A percentile compares a stretch with the other conserved stretches of the same genome.
These are phyloP conservation scores for Diddensiella santjacobensis DNA, from an alignment of 805 yeast genomes.

Conservation along the genomic window DNA sequence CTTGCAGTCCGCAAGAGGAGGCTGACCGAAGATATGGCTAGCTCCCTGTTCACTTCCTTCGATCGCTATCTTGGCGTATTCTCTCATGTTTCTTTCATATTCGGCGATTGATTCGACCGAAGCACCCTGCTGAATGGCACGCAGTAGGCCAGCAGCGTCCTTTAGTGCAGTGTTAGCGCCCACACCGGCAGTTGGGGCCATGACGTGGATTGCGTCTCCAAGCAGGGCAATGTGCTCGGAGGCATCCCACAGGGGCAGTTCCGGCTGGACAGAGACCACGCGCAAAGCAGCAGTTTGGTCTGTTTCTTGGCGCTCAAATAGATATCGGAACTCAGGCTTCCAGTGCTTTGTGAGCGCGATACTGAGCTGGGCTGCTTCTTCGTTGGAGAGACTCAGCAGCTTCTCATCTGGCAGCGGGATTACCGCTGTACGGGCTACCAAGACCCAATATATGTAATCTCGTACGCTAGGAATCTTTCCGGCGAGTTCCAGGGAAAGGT, in stretches of 20 bases:
- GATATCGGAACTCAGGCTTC: neutral
- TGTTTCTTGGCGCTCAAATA: neutral
- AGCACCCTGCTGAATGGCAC: neutral
- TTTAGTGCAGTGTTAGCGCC: constrained; percentile 35
- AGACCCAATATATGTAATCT: neutral
- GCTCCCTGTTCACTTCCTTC: neutral
- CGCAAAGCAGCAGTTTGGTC: neutral
- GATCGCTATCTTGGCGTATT: neutral
- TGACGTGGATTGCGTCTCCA: constrained; percentile 35
- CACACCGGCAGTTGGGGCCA: constrained; percentile 37
- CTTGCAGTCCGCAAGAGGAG: neutral
- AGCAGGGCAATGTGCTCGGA: neutral
- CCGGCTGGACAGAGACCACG: neutral
- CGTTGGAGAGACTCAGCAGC: neutral
- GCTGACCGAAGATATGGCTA: neutral
- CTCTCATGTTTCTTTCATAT: neutral
- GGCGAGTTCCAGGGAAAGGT: neutral
- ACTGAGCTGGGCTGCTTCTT: neutral
- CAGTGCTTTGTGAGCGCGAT: neutral
- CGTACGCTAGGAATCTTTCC: neutral
- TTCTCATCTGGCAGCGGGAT: neutral
- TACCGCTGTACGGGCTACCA: neutral
- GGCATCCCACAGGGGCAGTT: neutral
- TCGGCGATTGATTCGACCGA: neutral
- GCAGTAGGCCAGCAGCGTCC: constrained; percentile 23